These are phyloP conservation scores for Aspergillus aculeatinus DNA, from an alignment of 2,329 filamentous ascomycete species.

Conservation along the genomic window DNA sequence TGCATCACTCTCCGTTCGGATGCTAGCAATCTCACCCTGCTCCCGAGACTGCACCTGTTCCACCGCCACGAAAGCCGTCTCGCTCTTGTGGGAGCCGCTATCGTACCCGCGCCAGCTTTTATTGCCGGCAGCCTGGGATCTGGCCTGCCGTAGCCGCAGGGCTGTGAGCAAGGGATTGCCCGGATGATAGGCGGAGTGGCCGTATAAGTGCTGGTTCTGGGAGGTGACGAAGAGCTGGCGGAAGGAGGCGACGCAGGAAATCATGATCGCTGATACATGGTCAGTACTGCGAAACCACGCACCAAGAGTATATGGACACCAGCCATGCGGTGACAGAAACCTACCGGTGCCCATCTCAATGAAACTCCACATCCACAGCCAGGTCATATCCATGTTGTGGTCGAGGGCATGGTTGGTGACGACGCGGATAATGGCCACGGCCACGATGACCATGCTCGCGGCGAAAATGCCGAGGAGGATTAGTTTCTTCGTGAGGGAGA, in stretches of 20 bases:
- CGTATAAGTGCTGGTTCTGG: conserved; percentile 7
- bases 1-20: background rate
- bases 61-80: background rate
- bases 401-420: background rate
- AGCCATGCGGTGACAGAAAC: background rate
- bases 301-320: background rate
- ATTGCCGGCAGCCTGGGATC: background rate
- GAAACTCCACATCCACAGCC: conserved; percentile 7
- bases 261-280: background rate
- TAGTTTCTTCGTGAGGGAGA: background rate
- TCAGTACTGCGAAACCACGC: background rate
- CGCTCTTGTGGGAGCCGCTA: background rate
- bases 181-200: background rate
- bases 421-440: conserved; percentile 1
- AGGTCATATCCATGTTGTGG: background rate
- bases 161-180: background rate
- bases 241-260: conserved; percentile 16
- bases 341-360: background rate
- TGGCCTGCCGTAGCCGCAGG: background rate
- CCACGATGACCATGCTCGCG: background rate
- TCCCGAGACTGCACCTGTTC: background rate
- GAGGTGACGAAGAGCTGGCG: conserved; percentile 18
- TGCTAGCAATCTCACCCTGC: background rate
- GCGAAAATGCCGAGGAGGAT: background rate
- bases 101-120: background rate